A percentile compares a stretch with the other conserved stretches of the same genome.
Evolutionary conservation across 1,284 basidiomycete species (phyloP).

Genomic region (Fomitiporia mediterranea): DNA sequence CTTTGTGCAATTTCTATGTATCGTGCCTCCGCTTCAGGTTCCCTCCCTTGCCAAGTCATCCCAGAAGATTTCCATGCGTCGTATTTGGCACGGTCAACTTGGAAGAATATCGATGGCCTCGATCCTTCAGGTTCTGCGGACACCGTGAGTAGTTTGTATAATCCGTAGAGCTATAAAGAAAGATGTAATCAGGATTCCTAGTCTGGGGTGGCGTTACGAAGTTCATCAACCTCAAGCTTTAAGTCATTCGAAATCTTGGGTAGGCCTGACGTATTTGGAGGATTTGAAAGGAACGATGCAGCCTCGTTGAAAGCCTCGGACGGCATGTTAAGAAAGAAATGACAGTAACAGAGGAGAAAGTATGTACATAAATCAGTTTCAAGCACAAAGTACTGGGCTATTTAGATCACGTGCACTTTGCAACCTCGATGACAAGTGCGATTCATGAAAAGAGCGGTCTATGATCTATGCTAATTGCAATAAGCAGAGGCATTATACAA

Average conservation of each 20-base stretch:
- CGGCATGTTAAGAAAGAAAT: background rate
- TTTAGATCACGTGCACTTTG: too few species aligned
- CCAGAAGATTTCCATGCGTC: constrained; percentile 73
- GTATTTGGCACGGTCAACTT: constrained; percentile 81
- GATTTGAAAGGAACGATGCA: constrained; percentile 60
- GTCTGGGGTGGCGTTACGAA: constrained; percentile 21
- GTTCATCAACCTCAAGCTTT: constrained; percentile 68
- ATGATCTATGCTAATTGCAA: constrained; percentile 7
- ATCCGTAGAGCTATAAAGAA: constrained; percentile 70
- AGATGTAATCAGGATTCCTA: constrained; percentile 16
- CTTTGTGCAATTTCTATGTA: constrained; percentile 69
- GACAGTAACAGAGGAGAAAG: background rate
- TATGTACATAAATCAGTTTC: too few species aligned
- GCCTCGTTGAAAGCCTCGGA: constrained; percentile 46
- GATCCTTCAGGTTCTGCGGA: constrained; percentile 48
- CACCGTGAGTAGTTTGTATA: constrained; percentile 76
- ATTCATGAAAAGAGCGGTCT: background rate
- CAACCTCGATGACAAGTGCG: background rate
- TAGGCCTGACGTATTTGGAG: constrained; percentile 42
- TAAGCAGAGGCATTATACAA: constrained; percentile 22
- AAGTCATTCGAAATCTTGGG: constrained; percentile 48
- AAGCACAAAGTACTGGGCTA: too few species aligned
- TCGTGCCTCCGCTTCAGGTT: constrained; percentile 46
- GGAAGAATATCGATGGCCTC: constrained; percentile 79
- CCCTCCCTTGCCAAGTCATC: constrained; percentile 41